These are phyloP conservation scores for Dalbergia oliveri DNA, from an alignment of 306 rosid genomes.

Conservation along the genomic window DNA sequence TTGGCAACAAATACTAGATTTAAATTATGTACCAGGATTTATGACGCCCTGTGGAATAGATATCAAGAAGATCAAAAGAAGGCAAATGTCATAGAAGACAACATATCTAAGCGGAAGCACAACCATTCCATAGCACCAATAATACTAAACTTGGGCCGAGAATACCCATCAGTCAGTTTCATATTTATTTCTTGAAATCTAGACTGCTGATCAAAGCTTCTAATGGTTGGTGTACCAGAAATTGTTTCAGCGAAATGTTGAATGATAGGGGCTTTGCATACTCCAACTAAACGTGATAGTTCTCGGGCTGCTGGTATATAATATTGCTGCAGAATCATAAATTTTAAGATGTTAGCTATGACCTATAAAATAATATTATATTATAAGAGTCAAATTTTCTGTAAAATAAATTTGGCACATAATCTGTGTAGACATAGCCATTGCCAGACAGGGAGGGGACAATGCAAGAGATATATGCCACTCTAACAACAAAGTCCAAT, in stretches of 20 bases:
- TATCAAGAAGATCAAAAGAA: slow-evolving; percentile 73
- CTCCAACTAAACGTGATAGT: slow-evolving; percentile 80
- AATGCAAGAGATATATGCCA: background rate
- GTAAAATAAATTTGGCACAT: background rate
- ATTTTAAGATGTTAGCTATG: slow-evolving; percentile 13
- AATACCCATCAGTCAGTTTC: slow-evolving; percentile 75
- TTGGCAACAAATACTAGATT: slow-evolving; percentile 12
- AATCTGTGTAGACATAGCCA: background rate
- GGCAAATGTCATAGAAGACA: slow-evolving; percentile 77
- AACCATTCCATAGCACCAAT: slow-evolving; percentile 91
- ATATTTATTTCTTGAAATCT: slow-evolving; percentile 76
- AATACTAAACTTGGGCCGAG: slow-evolving; percentile 71
- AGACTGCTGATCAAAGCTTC: slow-evolving; percentile 83
- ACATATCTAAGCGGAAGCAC: slow-evolving; percentile 76
- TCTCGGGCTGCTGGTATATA: slow-evolving; percentile 84
- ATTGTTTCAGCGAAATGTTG: slow-evolving; percentile 90
- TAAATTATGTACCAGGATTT: slow-evolving; percentile 69
- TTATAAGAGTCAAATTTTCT: background rate
- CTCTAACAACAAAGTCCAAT: slow-evolving; percentile 1
- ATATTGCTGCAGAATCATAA: slow-evolving; percentile 67
- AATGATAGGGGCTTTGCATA: slow-evolving; percentile 88
- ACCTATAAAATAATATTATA: slow-evolving; percentile 10
- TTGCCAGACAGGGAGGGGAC: background rate
- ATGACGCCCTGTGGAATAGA: slow-evolving; percentile 77
- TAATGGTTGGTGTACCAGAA: slow-evolving; percentile 81